Percentiles rank a stretch among this genome's conserved stretches.
Evolutionary conservation across 768 basidiomycete species (phyloP).

Genomic region (Auriscalpium microsporum): DNA sequence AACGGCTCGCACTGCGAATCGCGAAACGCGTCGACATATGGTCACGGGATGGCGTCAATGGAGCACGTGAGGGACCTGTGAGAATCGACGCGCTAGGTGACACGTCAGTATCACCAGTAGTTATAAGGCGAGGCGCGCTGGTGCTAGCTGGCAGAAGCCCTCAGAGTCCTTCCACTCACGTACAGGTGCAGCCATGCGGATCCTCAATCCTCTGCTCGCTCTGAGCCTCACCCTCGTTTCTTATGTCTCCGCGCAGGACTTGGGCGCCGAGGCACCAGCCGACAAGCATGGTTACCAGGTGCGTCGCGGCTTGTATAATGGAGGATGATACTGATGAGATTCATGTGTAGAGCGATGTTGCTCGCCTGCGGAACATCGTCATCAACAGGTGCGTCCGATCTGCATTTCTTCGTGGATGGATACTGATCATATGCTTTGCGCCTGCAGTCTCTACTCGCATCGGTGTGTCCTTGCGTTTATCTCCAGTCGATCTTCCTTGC

Average conservation of each 20-base stretch:
- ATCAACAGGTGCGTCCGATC: slow-evolving; percentile 58
- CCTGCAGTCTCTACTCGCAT: slow-evolving; percentile 69
- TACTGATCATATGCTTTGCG: slow-evolving; percentile 11
- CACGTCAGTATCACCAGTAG: slow-evolving; percentile 7
- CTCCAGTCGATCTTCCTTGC: background rate
- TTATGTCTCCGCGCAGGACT: slow-evolving; percentile 38
- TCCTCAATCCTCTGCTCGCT: slow-evolving; percentile 38
- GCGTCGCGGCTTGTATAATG: slow-evolving; percentile 7
- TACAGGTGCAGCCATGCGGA: slow-evolving; percentile 37
- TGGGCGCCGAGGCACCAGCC: slow-evolving; percentile 25
- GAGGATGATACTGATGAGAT: background rate
- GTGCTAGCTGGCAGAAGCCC: background rate
- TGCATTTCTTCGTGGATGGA: background rate
- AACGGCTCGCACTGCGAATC: background rate
- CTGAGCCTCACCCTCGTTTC: slow-evolving; percentile 30
- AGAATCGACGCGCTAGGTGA: slow-evolving; percentile 3
- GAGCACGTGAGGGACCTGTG: background rate
- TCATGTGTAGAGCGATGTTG: slow-evolving; percentile 71
- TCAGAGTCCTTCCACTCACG: background rate
- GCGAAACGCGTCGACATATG: background rate
- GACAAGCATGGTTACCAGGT: slow-evolving; percentile 67
- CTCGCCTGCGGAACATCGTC: slow-evolving; percentile 87
- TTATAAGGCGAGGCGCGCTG: too few species aligned
- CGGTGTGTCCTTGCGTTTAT: slow-evolving; percentile 34
- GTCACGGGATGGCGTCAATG: background rate